Evolutionary conservation across 1,139 yeast genomes (phyloP), one percentile per base, ranked within the genome.

Genomic region (Ogataea hybrid): DNA sequence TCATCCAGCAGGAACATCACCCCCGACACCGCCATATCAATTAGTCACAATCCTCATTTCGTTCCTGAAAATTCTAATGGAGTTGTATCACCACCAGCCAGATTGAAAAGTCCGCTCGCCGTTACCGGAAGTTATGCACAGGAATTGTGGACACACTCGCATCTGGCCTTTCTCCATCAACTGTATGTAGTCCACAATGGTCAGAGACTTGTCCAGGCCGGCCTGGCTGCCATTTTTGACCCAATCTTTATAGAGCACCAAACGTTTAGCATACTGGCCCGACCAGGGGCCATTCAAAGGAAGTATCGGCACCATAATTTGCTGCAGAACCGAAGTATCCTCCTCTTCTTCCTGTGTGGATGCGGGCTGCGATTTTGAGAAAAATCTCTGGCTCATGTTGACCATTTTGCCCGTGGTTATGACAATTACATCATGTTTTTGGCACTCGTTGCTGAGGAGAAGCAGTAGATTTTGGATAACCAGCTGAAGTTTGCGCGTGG

Each of bases 231-330:
- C 11, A 8, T 33, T 29, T 6, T 15, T 32, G 2, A 56, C 49
- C 65, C 65, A 61, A 36, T 61, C 64, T 43, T 51, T 53, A 39
- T 52, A 59, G 9, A 61, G 25, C 2, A 58, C 50, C 15, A 61
- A 49, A 32, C 65, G 42, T 28, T 55, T 53, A 2, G 57, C 54
- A 32, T 50, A 58, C 28, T 53, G 53, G 15, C 46, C 45, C 3
- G 58, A 51, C 47, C 59, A 41, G 0, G 57, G 52, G 1, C 54
- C 53, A 25, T 52, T 57, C 25, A 59, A 33, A 3, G 62, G 54
- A 6, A 59, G 39, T 5, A 47, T 46, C 1, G 63, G 63, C 1
- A 59, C 61, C 10, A 59, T 37, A 7, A 58, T 56, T 27, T 48
- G 53, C 41, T 59, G 62, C 11, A 47, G 44, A 8, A 56, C 48